Evolutionary conservation across 2,329 filamentous ascomycete species (phyloP).

Genomic region (Hypoxylon sp.): DNA sequence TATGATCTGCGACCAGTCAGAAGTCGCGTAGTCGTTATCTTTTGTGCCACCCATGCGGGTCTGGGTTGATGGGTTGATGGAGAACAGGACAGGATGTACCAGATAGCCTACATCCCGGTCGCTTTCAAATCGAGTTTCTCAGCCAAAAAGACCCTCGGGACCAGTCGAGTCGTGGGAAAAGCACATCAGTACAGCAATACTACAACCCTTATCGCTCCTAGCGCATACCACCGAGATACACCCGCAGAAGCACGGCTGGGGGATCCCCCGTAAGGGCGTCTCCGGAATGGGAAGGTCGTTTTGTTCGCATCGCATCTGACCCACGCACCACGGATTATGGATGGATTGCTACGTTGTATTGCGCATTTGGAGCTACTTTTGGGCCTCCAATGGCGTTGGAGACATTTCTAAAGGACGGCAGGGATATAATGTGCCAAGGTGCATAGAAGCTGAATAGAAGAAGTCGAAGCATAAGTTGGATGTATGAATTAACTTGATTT

Average conservation of each 20-base stretch:
- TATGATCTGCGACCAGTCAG: slow-evolving; percentile 35
- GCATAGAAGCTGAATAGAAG: slow-evolving; percentile 35
- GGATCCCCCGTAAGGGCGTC: slow-evolving; percentile 8
- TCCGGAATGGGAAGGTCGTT: slow-evolving; percentile 32
- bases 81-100: too few relatives aligned
- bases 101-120: slow-evolving; percentile 7
- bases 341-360: slow-evolving; percentile 34
- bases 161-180: slow-evolving; percentile 17
- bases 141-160: slow-evolving; percentile 3
- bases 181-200: not conserved
- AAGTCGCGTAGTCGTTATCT: slow-evolving; percentile 33
- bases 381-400: slow-evolving; percentile 17
- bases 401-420: slow-evolving; percentile 24
- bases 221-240: slow-evolving; percentile 33
- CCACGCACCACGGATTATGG: slow-evolving; percentile 9
- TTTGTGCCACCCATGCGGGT: slow-evolving; percentile 21
- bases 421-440: slow-evolving; percentile 20
- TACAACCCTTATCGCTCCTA: slow-evolving; percentile 12
- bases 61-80: slow-evolving; percentile 18
- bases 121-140: slow-evolving; percentile 1
- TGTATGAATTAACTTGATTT: slow-evolving; percentile 17
- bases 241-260: slow-evolving; percentile 33
- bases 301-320: slow-evolving; percentile 10
- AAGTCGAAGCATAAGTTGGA: slow-evolving; percentile 7
- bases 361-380: not conserved